These are phyloP conservation scores for Phalaenopsis hybrid DNA, from an alignment of 116 monocot species.

Conservation along the genomic window DNA sequence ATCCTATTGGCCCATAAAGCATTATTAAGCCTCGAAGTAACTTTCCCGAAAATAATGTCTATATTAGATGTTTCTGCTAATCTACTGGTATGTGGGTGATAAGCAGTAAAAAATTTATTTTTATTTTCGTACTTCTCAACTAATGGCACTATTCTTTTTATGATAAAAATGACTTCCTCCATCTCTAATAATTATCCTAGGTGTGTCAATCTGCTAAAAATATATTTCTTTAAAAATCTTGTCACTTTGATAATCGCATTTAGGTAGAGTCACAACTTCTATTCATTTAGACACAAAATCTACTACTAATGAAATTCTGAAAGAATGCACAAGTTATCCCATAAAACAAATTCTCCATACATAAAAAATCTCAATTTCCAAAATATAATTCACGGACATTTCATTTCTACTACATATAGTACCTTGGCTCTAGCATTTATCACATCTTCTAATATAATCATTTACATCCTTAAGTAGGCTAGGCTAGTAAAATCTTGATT, in stretches of 20 bases:
- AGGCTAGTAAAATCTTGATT: background rate
- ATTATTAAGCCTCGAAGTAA: background rate
- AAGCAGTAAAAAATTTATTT: background rate
- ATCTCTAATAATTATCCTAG: background rate
- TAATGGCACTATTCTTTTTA: too few species aligned
- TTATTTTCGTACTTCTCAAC: background rate
- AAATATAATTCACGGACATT: background rate
- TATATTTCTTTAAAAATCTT: background rate
- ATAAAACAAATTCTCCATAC: too few species aligned
- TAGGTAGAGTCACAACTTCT: background rate
- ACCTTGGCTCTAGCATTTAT: background rate
- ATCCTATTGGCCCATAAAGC: background rate
- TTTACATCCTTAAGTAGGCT: background rate
- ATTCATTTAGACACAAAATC: background rate
- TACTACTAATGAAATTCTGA: background rate
- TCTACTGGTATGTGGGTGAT: constrained; percentile 2
- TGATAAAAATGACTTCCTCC: background rate
- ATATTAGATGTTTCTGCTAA: background rate
- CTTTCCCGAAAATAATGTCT: too few species aligned
- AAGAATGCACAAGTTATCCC: background rate
- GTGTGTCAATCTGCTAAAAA: background rate
- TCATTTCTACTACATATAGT: background rate
- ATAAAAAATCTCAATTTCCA: background rate
- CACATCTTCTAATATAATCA: background rate
- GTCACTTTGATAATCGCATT: background rate